Evolutionary conservation across 2,329 filamentous ascomycete species (phyloP).

Genomic region (Sporothrix schenckii): DNA sequence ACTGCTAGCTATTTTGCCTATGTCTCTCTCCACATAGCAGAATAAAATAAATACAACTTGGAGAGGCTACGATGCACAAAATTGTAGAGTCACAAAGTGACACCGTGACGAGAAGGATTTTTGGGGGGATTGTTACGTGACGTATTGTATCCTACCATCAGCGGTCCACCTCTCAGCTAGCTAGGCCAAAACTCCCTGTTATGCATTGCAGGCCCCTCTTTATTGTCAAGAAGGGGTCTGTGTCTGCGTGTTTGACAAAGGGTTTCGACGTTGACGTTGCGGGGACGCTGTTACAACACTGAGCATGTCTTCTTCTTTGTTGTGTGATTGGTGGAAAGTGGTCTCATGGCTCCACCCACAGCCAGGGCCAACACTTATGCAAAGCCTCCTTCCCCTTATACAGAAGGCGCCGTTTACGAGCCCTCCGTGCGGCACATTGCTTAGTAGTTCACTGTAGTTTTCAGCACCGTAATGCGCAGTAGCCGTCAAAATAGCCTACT

Average conservation of each 20-base stretch:
- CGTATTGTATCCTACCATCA: not conserved
- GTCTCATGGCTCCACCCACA: not conserved
- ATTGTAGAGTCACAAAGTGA: conserved; percentile 9
- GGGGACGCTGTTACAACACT: conserved; percentile 46
- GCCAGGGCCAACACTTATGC: not conserved
- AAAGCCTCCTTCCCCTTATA: conserved; percentile 6
- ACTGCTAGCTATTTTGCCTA: conserved; percentile 1
- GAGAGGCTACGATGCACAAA: not conserved
- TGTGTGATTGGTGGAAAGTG: conserved; percentile 26
- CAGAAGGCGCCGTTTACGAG: not conserved
- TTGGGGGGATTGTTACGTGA: not conserved
- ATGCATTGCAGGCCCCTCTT: not conserved
- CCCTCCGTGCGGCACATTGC: too few relatives aligned
- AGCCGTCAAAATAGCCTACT: conserved; percentile 9
- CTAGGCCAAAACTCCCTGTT: not conserved
- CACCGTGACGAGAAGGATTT: conserved; percentile 7
- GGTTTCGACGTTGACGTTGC: conserved; percentile 46
- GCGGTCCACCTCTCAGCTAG: too few relatives aligned
- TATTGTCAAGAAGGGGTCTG: conserved; percentile 36
- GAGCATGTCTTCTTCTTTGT: conserved; percentile 40
- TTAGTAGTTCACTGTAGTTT: not conserved
- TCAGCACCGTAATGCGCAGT: not conserved
- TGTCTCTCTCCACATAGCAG: not conserved
- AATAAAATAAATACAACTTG: not conserved
- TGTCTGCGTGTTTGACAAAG: conserved; percentile 48